Percentiles rank a stretch among this genome's conserved stretches.
phyloP scores from a whole-genome alignment of 768 basidiomycete genomes.

The Crucibulum laeve region DNA sequence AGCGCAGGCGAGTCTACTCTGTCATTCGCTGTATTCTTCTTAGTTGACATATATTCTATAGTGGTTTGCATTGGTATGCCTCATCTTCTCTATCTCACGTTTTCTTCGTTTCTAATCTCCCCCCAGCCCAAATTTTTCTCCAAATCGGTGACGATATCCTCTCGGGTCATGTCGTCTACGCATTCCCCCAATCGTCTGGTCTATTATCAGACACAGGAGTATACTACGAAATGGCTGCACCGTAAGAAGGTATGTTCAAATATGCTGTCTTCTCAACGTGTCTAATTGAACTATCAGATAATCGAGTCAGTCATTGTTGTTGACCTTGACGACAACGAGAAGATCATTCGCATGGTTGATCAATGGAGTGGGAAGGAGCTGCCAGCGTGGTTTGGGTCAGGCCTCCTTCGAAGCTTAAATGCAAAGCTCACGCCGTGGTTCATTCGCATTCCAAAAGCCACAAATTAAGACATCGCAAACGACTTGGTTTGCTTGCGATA shows the following conservation, averaged over 20 bases:
- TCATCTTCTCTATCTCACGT: not conserved
- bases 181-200: constrained; percentile 55
- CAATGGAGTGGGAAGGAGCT: constrained; percentile 56
- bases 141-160: constrained; percentile 43
- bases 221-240: constrained; percentile 48
- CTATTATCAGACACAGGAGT: constrained; percentile 57
- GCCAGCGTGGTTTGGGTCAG: constrained; percentile 42
- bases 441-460: constrained; percentile 39
- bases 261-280: not conserved
- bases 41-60: constrained; percentile 13
- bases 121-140: constrained; percentile 51
- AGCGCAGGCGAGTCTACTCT: constrained; percentile 40
- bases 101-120: constrained; percentile 5
- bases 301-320: constrained; percentile 59
- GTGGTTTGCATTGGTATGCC: constrained; percentile 51
- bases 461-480: not conserved
- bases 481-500: too few relatives aligned
- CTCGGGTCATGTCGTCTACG: constrained; percentile 57
- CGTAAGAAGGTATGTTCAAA: constrained; percentile 40
- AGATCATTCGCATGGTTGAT: constrained; percentile 54
- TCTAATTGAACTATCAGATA: constrained; percentile 26
- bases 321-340: constrained; percentile 62
- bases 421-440: constrained; percentile 53
- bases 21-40: not conserved
- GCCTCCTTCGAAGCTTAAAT: constrained; percentile 43